Evolutionary conservation across 192 early-diverging fungal genomes (phyloP), one percentile per base, ranked within the genome.

Genomic region (Oehlia diaphana): DNA sequence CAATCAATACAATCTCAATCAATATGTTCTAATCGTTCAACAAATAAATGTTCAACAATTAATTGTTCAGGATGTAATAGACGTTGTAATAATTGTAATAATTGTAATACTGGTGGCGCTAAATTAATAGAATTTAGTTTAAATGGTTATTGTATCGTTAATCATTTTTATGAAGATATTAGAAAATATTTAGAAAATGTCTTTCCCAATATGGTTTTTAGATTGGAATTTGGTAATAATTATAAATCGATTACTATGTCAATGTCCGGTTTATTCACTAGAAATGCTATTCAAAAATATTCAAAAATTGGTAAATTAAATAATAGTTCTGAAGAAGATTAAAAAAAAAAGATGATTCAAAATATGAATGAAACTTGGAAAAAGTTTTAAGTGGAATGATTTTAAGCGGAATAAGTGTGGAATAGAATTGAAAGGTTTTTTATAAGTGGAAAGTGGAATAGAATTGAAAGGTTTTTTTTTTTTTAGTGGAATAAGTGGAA

Each of bases 161-260:
- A 77, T 47, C 65, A 77, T 67, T 77, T 77, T 67, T 77, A 50
- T 50, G 76, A 77, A 53, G 76, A 77, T 68, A 67, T 77, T 49
- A 77, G 65, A 67, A 68, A 68, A 77, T 77, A 77, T 67, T 47
- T 77, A 31, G 76, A 68, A 67, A 67, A 9, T 9, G 16, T 67
- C 19, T 77, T 67, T 53, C 64, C 76, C 16, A 49, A 68, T 31
- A 67, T 77, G 64, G 28, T 31, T 42, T 33, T 77, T n/a, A 77
- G 67, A 77, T 77, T 77, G 16, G 76, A 77, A 31, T 77, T 65
- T 26, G 76, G 76, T 16, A 49, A 13, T 33, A 77, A 77, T 77
- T 77, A 77, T 50, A 77, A 77, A 68, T 44, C 47, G 19, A 44
- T 77, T 9, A 77, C 76, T 13, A 44, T 77, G 14, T 44, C 37